Evolutionary conservation across 805 yeast species (phyloP).

Genomic region (Sugiyamaella chiloensis): DNA sequence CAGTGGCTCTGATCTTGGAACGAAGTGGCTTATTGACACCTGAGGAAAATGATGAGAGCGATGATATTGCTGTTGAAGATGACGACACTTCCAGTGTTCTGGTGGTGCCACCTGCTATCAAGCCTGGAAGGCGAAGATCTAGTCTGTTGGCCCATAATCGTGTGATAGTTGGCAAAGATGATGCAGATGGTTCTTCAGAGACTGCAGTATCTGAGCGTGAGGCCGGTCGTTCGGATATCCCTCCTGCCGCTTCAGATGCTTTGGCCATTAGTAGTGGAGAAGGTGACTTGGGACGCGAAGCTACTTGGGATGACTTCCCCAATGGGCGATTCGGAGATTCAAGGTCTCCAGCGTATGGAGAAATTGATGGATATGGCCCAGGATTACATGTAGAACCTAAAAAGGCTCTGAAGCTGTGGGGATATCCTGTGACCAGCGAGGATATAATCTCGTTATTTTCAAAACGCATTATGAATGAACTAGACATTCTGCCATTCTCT

Average conservation of each 20-base stretch:
- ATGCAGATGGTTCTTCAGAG: constrained; percentile 19
- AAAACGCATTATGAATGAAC: constrained; percentile 68
- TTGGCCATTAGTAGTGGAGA: constrained; percentile 80
- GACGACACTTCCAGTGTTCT: not conserved
- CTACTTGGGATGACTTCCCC: constrained; percentile 97
- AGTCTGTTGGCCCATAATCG: constrained; percentile 40
- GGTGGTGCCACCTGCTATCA: not conserved
- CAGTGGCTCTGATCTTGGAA: constrained; percentile 80
- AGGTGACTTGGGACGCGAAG: constrained; percentile 81
- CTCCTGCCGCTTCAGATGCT: constrained; percentile 31
- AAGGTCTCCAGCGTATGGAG: constrained; percentile 95
- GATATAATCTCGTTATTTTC: constrained; percentile 69
- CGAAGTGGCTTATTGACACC: constrained; percentile 49
- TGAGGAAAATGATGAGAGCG: constrained; percentile 33
- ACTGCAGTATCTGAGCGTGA: constrained; percentile 41
- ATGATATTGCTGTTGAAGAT: constrained; percentile 13
- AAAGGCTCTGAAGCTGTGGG: constrained; percentile 76
- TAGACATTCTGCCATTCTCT: constrained; percentile 86
- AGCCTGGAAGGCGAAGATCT: constrained; percentile 18
- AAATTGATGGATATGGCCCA: constrained; percentile 96
- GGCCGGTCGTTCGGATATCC: constrained; percentile 16
- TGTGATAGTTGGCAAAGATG: constrained; percentile 36
- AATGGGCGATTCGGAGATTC: constrained; percentile 96
- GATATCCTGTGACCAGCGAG: constrained; percentile 55
- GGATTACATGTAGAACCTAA: constrained; percentile 69